Evolutionary conservation across 768 basidiomycete species (phyloP).

Genomic region (Clavulina sp.): DNA sequence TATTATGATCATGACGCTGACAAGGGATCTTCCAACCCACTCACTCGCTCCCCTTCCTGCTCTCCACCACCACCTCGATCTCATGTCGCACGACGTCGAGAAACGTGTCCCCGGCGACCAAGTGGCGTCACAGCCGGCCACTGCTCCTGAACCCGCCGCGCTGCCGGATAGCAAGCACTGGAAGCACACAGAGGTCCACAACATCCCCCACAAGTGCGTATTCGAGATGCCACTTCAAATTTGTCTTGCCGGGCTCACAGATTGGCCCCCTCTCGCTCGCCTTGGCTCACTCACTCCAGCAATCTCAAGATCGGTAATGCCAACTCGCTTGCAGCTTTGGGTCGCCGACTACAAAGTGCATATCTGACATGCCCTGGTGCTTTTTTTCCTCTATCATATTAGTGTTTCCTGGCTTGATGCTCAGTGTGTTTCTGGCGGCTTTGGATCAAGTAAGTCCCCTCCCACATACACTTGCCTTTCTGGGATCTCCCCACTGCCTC

Average conservation of each 20-base stretch:
- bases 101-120: no score
- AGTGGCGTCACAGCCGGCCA: no score
- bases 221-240: conserved; percentile 5
- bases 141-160: neutral
- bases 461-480: no score
- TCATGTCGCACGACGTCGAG: no score
- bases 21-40: no score
- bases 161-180: conserved; percentile 4
- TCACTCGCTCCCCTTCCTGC: no score
- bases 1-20: no score
- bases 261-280: neutral
- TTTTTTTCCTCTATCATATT: neutral
- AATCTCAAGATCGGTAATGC: neutral
- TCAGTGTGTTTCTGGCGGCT: conserved; percentile 21
- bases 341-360: conserved; percentile 2
- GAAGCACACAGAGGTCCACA: conserved; percentile 4
- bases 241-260: conserved; percentile 11
- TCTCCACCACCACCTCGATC: no score
- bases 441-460: conserved; percentile 26
- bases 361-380: neutral
- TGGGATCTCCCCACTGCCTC: no score
- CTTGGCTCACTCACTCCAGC: neutral
- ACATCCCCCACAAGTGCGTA: conserved; percentile 8
- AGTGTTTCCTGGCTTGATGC: neutral
- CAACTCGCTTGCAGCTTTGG: conserved; percentile 5